Base-by-base conservation (phyloP, 2,329 filamentous ascomycete species). In the Ceratocystis harringtonii region DNA sequence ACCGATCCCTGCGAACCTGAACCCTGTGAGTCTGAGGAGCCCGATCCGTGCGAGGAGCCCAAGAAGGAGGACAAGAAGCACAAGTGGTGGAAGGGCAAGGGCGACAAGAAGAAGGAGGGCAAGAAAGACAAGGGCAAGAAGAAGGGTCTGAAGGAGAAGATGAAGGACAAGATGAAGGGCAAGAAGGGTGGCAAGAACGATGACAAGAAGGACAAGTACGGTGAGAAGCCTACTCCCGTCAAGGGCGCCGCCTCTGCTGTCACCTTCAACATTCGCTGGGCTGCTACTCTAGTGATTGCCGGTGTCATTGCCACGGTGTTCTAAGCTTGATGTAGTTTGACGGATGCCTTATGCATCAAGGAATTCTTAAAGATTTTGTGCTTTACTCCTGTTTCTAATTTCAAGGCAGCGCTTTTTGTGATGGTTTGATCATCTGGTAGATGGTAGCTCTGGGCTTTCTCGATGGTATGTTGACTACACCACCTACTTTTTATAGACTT, bases 61-160 rank as follows among this genome's bases (percentile, higher is more conserved):
- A 60, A 58, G 15, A 65, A 69, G 67, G 62, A 65, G n/a, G 67
- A 62, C 32, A 62, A 68, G 60, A 67, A 68, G 62, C 63, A 69
- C 48, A 68, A 67, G 64, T 67, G 66, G 66, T 67, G 58, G 62
- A 67, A 67, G 66, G 66, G 63, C 41, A 67, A 67, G 58, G 57
- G 55, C 10, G 65, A 67, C 57, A 67, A 67, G 50, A 67, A 67
- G 36, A 50, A 62, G 30, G 61, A 66, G 64, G 61, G 52, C 8
- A 64, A 66, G 50, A 66, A 63, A 61, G 65, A 62, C 28, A 66
- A 66, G 65, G 44, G 62, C 15, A 63, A 66, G 48, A 44, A 66
- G 32, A 58, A 58, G 25, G 55, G 55, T 28, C 60, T 66, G 19
- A 63, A 66, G 48, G 50, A 66, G 22, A 58, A 58, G 55, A 28